Evolutionary conservation across 306 rosid species (phyloP), one percentile per base, ranked within the genome.

Genomic region (Rosa chinensis): DNA sequence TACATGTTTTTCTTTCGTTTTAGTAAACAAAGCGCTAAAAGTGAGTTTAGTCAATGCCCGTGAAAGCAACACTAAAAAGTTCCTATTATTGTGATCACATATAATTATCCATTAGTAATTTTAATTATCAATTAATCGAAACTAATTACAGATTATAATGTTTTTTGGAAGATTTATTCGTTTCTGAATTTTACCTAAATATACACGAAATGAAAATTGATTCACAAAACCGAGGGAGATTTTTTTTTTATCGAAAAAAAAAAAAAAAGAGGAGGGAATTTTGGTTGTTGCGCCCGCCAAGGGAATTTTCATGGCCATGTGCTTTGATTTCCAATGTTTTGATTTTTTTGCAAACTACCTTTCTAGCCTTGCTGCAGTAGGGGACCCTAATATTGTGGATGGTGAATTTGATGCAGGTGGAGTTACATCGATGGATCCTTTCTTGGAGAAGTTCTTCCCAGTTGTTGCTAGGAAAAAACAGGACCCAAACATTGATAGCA

Each of bases 391-490:
- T 13, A 28, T 13, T 62, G 42, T 4, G 13, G 68, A 11, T 32
- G 20, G 14, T 39, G 48, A 37, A 66, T 39, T 61, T 75, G 70
- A 25, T 39, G 63, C 80, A 89, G 97, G 97, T 9, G 98, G 98
- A 11, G 98, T 91, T 2, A 93, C 98, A 20, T 81, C 97, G 0
- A 91, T 90, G 97, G 58, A 86, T 5, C 40, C 45, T 8, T 93
- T 93, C 82, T 44, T 93, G 76, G 7, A 85, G 28, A 55, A 77
- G 13, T 93, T 93, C 73, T 93, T 93, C 78, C 98, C 97, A 0
- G 82, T 25, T 0, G 94, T 93, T 0, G 86, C 90, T 50, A n/a
- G 1, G 20, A 89, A n/a, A 17, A 86, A 63, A 4, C 84, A 35
- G 16, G 14, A 13, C 1, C 13, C 1, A 1, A 8, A 0, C 0